A percentile compares a stretch with the other conserved stretches of the same genome.
phyloP scores from a whole-genome alignment of 352 stramenopile genomes.

The Globisporangium perplexum region DNA sequence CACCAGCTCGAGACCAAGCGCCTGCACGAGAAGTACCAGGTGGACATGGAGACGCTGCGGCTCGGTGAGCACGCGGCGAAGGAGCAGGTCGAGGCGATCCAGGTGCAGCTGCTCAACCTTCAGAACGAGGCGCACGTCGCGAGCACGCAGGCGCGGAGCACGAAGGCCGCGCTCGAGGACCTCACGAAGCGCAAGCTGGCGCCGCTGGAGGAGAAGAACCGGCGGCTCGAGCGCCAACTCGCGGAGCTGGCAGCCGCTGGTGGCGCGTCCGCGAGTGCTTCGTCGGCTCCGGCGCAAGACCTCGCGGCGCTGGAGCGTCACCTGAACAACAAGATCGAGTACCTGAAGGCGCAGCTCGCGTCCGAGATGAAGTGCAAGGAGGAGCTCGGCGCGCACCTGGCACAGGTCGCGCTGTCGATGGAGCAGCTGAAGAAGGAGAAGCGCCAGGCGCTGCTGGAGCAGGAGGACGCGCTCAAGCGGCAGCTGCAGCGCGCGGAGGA shows the following conservation, averaged over 20 bases:
- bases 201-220: conserved; percentile 60
- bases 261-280: too few relatives aligned
- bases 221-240: conserved; percentile 48
- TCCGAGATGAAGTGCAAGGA: conserved; percentile 87
- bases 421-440: conserved; percentile 69
- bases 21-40: conserved; percentile 55
- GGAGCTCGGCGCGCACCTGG: conserved; percentile 63
- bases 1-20: conserved; percentile 59
- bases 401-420: conserved; percentile 53
- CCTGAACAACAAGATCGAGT: conserved; percentile 74
- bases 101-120: conserved; percentile 38
- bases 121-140: conserved; percentile 54
- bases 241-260: too few relatives aligned
- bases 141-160: conserved; percentile 39
- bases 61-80: conserved; percentile 58
- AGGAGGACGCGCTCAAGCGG: conserved; percentile 54
- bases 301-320: conserved; percentile 65
- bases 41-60: conserved; percentile 59
- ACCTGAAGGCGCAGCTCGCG: conserved; percentile 73
- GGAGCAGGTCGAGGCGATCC: conserved; percentile 38
- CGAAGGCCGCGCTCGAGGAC: conserved; percentile 45
- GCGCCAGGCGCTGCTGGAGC: conserved; percentile 33
- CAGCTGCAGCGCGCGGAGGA: conserved; percentile 41
- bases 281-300: conserved; percentile 13
- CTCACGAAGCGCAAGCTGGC: conserved; percentile 41